Percentiles rank a stretch among this genome's conserved stretches.
Evolutionary conservation across 176 grass and related monocot genomes (phyloP).

Genomic region (Bromus sterilis): DNA sequence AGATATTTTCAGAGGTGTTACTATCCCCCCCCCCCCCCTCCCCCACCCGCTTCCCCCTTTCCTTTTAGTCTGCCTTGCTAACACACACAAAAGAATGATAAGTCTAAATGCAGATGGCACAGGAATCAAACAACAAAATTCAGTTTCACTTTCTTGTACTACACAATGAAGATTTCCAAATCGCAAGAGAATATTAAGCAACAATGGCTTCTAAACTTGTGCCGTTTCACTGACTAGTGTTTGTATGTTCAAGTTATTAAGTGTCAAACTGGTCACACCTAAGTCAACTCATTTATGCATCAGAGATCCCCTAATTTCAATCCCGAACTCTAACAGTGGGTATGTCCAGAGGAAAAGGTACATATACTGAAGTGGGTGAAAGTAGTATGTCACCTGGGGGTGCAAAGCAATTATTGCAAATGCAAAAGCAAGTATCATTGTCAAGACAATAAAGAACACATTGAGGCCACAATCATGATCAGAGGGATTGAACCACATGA

Average conservation of each 20-base stretch:
- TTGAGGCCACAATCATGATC: slow-evolving; percentile 91
- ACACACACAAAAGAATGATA: neutral
- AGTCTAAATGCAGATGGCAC: neutral
- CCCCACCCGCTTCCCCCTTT: too few species aligned
- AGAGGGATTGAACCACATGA: slow-evolving; percentile 95
- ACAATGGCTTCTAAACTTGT: neutral
- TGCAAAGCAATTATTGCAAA: slow-evolving; percentile 84
- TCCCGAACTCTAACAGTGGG: neutral
- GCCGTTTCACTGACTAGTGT: neutral
- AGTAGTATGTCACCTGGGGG: slow-evolving; percentile 53
- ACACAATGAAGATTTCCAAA: neutral
- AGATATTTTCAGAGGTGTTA: neutral
- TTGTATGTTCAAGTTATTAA: neutral
- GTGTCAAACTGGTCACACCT: neutral
- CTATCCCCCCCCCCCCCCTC: too few species aligned
- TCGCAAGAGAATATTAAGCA: neutral
- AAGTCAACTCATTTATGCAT: neutral
- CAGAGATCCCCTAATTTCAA: neutral
- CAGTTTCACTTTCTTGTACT: neutral
- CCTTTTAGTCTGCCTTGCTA: neutral
- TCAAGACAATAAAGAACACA: slow-evolving; percentile 87
- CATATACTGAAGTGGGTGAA: neutral
- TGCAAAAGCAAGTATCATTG: slow-evolving; percentile 87
- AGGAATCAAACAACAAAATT: neutral
- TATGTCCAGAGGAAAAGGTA: neutral